Base-by-base conservation (phyloP, 1,139 yeast genomes). In the Schwanniomyces etchellsii region DNA sequence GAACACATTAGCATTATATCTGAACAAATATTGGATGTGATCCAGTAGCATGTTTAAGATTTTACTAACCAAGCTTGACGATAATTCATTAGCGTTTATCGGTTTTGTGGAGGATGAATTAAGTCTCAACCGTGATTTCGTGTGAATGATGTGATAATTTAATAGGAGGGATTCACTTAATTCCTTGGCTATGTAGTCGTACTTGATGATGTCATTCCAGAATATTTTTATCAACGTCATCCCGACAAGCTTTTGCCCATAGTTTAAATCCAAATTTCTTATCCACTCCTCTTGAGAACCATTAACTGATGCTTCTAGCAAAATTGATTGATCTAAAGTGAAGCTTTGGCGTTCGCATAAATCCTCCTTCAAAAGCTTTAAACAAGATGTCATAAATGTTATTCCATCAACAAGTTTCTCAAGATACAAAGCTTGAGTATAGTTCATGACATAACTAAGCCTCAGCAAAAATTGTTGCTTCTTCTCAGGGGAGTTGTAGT, bases 381-480 rank as follows among this genome's bases (percentile, higher is more conserved):
- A 64, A 2, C 81, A 54, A 73, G 91, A 78, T 14, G 74, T 65
- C 20, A 85, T 60, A 37, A 86, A 80, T 7, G 64, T 57, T 12
- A 69, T 69, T 32, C 69, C 68, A 47, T 84, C 91, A 10, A 89
- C 49, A 26, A 89, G 57, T 21, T 72, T 70, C 44, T 84, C 88
- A 20, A 79, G 59, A 52, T 77, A 86, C 18, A 91, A 62, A 27
- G 81, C 71, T 16, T 81, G 76, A 1, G 75, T 49, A 28, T 84
- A 69, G 14, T 73, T 67, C 9, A 82, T 49, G 34, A 81, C 58
- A 48, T 84, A 86, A 28, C 69, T 64, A 31, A 84, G 62, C 35
- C 72, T 71, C 3, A 47, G 43, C 50, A 68, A 67, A 74, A 83
- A 81, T 2, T 50, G 56, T 14, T 57, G 50, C 30, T 67, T 66